Conservation (phyloP, 495 filamentous ascomycete genomes). For the Penicillium coffeae region DNA sequence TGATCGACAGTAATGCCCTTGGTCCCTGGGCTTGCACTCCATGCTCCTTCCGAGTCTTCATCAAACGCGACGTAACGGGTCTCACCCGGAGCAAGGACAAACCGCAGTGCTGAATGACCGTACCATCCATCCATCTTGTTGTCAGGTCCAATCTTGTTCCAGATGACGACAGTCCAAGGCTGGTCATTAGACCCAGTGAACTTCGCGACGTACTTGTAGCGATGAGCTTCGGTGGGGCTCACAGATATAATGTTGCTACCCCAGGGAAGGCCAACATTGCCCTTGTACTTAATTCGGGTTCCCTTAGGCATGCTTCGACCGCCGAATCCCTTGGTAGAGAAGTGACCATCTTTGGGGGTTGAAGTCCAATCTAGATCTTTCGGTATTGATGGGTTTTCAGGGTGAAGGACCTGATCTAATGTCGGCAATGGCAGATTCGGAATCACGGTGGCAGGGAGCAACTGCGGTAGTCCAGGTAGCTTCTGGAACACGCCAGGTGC, state of each 20-base stretch:
- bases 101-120: constrained; percentile 37
- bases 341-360: constrained; percentile 17
- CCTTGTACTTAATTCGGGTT: constrained; percentile 31
- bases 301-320: constrained; percentile 22
- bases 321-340: constrained; percentile 27
- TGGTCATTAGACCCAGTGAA: constrained; percentile 35
- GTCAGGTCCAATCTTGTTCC: constrained; percentile 52
- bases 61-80: constrained; percentile 47
- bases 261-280: constrained; percentile 51
- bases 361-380: constrained; percentile 25
- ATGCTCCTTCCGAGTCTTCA: constrained; percentile 41
- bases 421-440: constrained; percentile 5
- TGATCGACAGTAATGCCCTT: constrained; percentile 28
- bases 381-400: not conserved
- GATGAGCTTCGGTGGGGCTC: constrained; percentile 24
- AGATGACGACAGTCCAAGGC: constrained; percentile 44
- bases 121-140: constrained; percentile 44
- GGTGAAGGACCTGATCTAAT: constrained; percentile 10
- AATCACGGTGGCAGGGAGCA: constrained; percentile 10
- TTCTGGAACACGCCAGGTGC: not conserved
- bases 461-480: constrained; percentile 2
- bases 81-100: constrained; percentile 41
- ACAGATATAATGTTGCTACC: constrained; percentile 52
- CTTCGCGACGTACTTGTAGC: constrained; percentile 46
- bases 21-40: constrained; percentile 34